Base-by-base conservation (phyloP, 306 rosid species). In the Pachyrhizus erosus region DNA sequence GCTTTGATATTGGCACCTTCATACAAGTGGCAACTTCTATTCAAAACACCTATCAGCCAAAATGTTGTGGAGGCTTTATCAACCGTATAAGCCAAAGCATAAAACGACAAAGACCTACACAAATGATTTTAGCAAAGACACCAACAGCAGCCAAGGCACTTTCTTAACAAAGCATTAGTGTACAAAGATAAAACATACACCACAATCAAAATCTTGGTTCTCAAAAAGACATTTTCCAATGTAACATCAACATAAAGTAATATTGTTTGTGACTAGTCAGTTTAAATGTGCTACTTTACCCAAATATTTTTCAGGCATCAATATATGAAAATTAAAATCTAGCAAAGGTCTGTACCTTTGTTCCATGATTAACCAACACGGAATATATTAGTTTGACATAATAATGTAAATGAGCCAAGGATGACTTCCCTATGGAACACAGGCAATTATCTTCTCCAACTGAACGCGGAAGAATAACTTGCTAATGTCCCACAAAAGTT, bases 381-480 rank as follows among this genome's bases (percentile, higher is more conserved):
- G 42, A 84, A 69, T 20, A 52, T 34, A 2, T 57, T 20, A 69
- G 29, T 76, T 62, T 58, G 11, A 84, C 79, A 54, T 29, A 54
- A 82, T 37, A 48, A 68, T 21, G n/a, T 31, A 79, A 73, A 80
- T 57, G 83, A 92, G 97, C 95, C 93, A 86, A 91, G 95, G 97
- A 92, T 92, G 95, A 92, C 95, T 92, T 92, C 88, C 93, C 92
- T 29, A 82, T 57, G 77, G 86, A 84, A 77, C 68, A 21, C 73
- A 68, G 67, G 14, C 79, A 58, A 7, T 57, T 12, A 31, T 33
- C 23, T 71, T 20, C 64, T 29, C 81, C 83, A 54, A 40, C 72
- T 21, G 78, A 82, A 60, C 13, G 75, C 29, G 2, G 80, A 80
- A 83, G 77, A 62, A 49, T 26, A 80, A 61, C 84, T 71, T 54